Conservation (phyloP, 2,329 filamentous ascomycete species). For the Passalora sequoiae region DNA sequence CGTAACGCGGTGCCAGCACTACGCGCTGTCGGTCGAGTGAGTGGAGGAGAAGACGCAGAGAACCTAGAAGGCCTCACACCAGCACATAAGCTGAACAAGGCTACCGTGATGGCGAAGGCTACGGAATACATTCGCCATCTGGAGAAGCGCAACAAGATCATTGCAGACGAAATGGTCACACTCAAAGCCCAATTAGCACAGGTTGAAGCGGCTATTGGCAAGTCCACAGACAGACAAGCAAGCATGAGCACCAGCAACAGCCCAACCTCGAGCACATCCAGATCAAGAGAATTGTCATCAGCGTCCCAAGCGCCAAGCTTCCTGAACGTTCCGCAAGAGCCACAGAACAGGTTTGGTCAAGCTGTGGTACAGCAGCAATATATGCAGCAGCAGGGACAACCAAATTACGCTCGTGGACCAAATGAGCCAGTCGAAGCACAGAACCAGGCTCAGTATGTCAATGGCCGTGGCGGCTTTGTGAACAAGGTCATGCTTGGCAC, state of each 20-base stretch:
- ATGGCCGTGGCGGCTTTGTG: conserved; percentile 46
- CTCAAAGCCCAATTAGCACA: conserved; percentile 67
- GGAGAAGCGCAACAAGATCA: conserved; percentile 79
- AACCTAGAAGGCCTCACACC: conserved; percentile 65
- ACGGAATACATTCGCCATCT: conserved; percentile 94
- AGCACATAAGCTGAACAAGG: conserved; percentile 93
- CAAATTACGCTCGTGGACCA: conserved; percentile 30
- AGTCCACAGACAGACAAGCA: conserved; percentile 22
- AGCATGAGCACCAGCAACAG: conserved; percentile 20
- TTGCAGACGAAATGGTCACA: conserved; percentile 73
- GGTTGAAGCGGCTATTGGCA: conserved; percentile 63
- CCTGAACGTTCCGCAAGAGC: conserved; percentile 26
- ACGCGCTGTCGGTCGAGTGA: conserved; percentile 65
- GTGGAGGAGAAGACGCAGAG: conserved; percentile 65
- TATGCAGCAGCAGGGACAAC: conserved; percentile 30
- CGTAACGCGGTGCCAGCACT: conserved; percentile 88
- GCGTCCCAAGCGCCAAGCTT: conserved; percentile 25
- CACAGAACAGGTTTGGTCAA: conserved; percentile 20
- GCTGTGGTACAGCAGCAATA: conserved; percentile 31
- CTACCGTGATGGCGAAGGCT: conserved; percentile 91
- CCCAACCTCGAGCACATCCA: conserved; percentile 17
- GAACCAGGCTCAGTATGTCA: conserved; percentile 34
- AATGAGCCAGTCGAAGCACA: conserved; percentile 32
- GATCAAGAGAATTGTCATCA: conserved; percentile 27
- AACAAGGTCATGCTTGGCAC: conserved; percentile 89